Evolutionary conservation across 257 asterid species (phyloP), one percentile per base, ranked within the genome.

Genomic region (Paraleonurus japonicus): DNA sequence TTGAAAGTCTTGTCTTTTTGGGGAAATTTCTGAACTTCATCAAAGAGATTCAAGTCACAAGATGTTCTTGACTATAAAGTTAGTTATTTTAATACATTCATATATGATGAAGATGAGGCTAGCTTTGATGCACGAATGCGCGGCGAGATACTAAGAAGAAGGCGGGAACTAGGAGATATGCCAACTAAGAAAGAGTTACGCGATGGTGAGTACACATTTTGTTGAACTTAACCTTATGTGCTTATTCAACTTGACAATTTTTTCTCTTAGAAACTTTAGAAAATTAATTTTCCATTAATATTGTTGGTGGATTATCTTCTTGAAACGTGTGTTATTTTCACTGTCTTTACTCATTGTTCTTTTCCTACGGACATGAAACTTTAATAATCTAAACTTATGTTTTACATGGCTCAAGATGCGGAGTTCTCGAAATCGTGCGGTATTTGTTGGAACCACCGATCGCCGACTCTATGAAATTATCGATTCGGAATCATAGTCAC

Each of bases 111-210:
- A 17, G 96, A 90, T 60, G 99, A 92, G 37, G 83, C 86, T 43
- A 79, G 59, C 78, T 95, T 95, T 70, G 99, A 91, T 83, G 92
- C 86, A 45, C 87, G 92, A 57, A 95, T 95, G 99, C 99, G 96
- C 77, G 90, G 84, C 83, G 93, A 88, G 84, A 86, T 92, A 79
- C 80, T 95, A 26, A 82, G 19, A 81, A 92, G 85, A 81, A 84
- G 91, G 75, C 87, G 81, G 73, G 98, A 89, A 67, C 87, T 86
- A 35, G 98, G 88, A 37, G 89, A 80, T 72, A 10, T 77, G 41
- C 87, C 88, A 27, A 68, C 80, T 70, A 86, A 84, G 78, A 87
- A 80, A 71, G 86, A 82, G 77, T 68, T 69, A 65, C 82, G 53
- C 22, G 70, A 73, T 32, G 95, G 98, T 88, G 82, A 84, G 88